phyloP scores from a whole-genome alignment of 2,329 filamentous ascomycete species.

The Aspergillus phoenicis region DNA sequence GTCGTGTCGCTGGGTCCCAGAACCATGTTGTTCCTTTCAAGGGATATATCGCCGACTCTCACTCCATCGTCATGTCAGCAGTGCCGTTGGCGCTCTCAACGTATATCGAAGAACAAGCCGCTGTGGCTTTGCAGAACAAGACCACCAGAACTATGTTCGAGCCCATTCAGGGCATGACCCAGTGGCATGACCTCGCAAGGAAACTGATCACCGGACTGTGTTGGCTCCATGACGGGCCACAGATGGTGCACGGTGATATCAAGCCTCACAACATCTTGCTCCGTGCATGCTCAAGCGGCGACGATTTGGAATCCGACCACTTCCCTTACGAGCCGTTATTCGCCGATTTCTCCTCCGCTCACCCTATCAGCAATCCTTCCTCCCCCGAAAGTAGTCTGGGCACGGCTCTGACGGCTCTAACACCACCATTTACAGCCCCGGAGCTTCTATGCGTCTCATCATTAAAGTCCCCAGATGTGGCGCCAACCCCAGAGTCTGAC shows the following conservation, averaged over 20 bases:
- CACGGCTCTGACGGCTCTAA: slow-evolving; percentile 43
- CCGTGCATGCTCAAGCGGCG: slow-evolving; percentile 22
- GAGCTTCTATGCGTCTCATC: slow-evolving; percentile 45
- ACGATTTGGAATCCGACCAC: slow-evolving; percentile 12
- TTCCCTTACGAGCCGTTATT: slow-evolving; percentile 47
- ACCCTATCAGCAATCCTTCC: slow-evolving; percentile 19
- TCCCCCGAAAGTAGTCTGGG: slow-evolving; percentile 20
- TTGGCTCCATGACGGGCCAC: slow-evolving; percentile 47
- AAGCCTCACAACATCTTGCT: slow-evolving; percentile 52
- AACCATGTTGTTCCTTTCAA: slow-evolving; percentile 48
- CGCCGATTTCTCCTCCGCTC: slow-evolving; percentile 50
- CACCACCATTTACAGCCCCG: slow-evolving; percentile 49
- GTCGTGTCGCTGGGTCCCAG: slow-evolving; percentile 34
- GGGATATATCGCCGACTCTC: slow-evolving; percentile 42
- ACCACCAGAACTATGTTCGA: slow-evolving; percentile 50
- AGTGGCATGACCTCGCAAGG: slow-evolving; percentile 46
- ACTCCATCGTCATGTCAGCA: slow-evolving; percentile 49
- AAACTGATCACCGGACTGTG: slow-evolving; percentile 45
- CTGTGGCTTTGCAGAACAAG: slow-evolving; percentile 30
- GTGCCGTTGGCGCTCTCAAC: slow-evolving; percentile 46
- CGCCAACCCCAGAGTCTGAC: slow-evolving; percentile 45
- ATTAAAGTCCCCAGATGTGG: slow-evolving; percentile 36
- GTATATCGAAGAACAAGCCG: slow-evolving; percentile 43
- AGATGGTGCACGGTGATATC: slow-evolving; percentile 52
- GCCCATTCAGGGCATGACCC: slow-evolving; percentile 44